These are phyloP conservation scores for Trichosporon sp. DNA, from an alignment of 1,284 basidiomycete species.

Conservation along the genomic window DNA sequence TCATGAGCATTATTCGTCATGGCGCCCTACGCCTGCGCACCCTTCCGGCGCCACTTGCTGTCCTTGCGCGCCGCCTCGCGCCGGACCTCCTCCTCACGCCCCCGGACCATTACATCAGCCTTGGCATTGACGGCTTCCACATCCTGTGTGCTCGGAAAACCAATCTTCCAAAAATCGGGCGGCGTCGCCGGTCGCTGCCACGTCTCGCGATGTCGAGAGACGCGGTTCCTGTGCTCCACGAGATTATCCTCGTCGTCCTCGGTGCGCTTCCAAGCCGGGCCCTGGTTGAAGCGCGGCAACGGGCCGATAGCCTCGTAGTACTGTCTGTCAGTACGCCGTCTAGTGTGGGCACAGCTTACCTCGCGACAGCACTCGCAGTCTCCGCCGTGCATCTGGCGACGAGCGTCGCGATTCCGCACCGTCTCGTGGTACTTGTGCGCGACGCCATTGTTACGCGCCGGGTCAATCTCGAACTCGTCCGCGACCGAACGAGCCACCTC, in stretches of 20 bases:
- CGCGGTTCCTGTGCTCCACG: slow-evolving; percentile 67
- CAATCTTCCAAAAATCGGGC: slow-evolving; percentile 77
- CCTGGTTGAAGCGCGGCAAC: slow-evolving; percentile 65
- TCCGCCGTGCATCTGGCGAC: slow-evolving; percentile 69
- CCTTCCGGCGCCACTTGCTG: slow-evolving; percentile 49
- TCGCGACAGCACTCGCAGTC: slow-evolving; percentile 84
- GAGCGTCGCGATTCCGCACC: slow-evolving; percentile 67
- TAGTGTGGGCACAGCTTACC: slow-evolving; percentile 59
- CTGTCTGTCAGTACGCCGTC: slow-evolving; percentile 56
- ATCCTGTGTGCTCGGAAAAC: slow-evolving; percentile 82
- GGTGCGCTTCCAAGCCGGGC: slow-evolving; percentile 65
- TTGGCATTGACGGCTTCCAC: slow-evolving; percentile 70
- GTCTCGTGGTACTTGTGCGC: slow-evolving; percentile 74
- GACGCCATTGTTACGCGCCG: slow-evolving; percentile 66
- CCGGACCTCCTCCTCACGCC: slow-evolving; percentile 65
- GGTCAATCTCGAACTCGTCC: slow-evolving; percentile 68
- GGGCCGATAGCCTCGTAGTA: slow-evolving; percentile 77
- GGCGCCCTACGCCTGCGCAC: not conserved
- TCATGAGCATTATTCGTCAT: not conserved
- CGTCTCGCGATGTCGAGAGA: slow-evolving; percentile 72
- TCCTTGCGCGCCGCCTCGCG: slow-evolving; percentile 49
- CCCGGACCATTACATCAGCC: slow-evolving; percentile 63
- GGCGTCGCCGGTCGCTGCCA: slow-evolving; percentile 75
- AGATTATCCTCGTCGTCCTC: slow-evolving; percentile 44
- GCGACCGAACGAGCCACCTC: slow-evolving; percentile 62